Base-by-base conservation (phyloP, 2,329 filamentous ascomycete genomes). In the Leptosphaerulina australis region DNA sequence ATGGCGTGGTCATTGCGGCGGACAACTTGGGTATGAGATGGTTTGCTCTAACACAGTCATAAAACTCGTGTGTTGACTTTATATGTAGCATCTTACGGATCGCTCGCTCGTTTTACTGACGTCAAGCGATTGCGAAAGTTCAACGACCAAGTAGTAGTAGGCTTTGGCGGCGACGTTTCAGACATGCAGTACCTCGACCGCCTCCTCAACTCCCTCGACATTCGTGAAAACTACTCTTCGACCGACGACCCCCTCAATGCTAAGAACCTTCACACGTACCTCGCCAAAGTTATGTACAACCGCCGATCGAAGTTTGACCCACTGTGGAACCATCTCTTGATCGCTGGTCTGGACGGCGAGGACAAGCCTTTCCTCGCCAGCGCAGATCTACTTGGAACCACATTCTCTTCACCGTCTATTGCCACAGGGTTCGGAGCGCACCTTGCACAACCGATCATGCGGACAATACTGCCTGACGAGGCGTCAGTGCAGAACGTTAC, bases 141-240 rank as follows among this genome's bases (percentile, higher is more conserved):
- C 77, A 90, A 91, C 77, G 82, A 86, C 60, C 85, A 87, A 59
- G 87, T 91, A 22, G 84, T 97, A 53, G 82, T 99, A 69, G 94
- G 94, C 67, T 96, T 97, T 78, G 91, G 91, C 74, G 94, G 94
- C 74, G 94, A 99, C 79, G 88, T 99, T 66, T 96, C 90, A 59
- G 94, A 99, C 80, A 97, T 99, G 94, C 94, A 99, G 81, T 95
- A 95, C 80, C 86, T 99, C 63, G 89, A 96, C 83, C 87, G 94
- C 64, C 85, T 96, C 69, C 87, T 99, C 64, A 87, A 83, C 69
- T 88, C 90, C 57, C 88, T 97, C 66, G 86, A 89, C 72, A 91
- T 95, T 74, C 83, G 88, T 73, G 92, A 97, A 81, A 88, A 91
- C 71, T 97, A 99, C 81, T 82, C 82, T 50, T 71, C 74, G 60